Evolutionary conservation across 2,329 filamentous ascomycete species (phyloP).

Genomic region (Mycosphaerella arachidis): DNA sequence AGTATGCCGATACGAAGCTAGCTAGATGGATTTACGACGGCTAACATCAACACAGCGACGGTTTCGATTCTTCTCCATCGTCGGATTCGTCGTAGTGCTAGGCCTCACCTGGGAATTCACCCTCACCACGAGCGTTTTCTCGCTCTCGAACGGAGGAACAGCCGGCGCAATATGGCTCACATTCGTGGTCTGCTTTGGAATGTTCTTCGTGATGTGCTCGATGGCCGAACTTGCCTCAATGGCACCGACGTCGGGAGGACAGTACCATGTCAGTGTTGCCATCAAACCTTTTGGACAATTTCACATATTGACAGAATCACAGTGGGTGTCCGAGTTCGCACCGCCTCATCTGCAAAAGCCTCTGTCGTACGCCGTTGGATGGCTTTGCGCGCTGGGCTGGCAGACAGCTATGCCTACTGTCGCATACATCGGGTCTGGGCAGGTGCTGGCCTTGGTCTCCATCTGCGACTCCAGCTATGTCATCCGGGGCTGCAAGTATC

Average conservation of each 20-base stretch:
- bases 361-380: conserved; percentile 41
- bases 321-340: conserved; percentile 38
- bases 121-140: background rate
- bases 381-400: conserved; percentile 41
- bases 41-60: conserved; percentile 17
- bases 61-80: conserved; percentile 21
- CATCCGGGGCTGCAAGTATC: conserved; percentile 35
- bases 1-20: conserved; percentile 1
- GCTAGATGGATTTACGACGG: background rate
- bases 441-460: conserved; percentile 43
- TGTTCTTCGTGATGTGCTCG: conserved; percentile 18
- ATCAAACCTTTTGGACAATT: too few relatives aligned
- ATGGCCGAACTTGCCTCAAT: conserved; percentile 27
- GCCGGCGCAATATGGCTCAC: conserved; percentile 25
- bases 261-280: conserved; percentile 7
- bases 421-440: conserved; percentile 42
- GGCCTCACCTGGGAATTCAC: conserved; percentile 23
- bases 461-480: conserved; percentile 42
- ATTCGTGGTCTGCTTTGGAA: conserved; percentile 21
- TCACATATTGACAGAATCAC: too few relatives aligned
- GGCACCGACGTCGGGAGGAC: conserved; percentile 36
- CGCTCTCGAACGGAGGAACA: conserved; percentile 26
- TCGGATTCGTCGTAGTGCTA: conserved; percentile 22
- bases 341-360: conserved; percentile 38
- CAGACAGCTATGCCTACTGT: conserved; percentile 39